These are phyloP conservation scores for Ophiostoma populinum DNA, from an alignment of 2,329 filamentous ascomycete genomes.

Conservation along the genomic window DNA sequence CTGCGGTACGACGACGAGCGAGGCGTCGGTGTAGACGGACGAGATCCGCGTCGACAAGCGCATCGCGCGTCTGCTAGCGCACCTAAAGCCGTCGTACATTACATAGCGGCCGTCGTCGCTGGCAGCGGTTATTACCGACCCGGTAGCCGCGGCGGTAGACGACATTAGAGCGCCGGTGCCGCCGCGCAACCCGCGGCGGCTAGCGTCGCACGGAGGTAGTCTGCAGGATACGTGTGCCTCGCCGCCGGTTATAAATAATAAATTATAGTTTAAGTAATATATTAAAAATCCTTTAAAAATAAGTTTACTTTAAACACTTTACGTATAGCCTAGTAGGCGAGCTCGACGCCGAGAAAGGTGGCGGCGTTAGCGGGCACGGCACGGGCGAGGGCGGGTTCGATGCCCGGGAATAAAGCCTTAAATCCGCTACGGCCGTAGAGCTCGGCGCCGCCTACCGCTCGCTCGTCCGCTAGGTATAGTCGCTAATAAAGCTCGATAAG, in stretches of 20 bases:
- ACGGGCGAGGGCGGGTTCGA: too few species aligned
- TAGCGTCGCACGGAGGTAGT: constrained; percentile 28
- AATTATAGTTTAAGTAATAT: too few species aligned
- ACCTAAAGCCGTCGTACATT: constrained; percentile 66
- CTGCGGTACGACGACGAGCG: constrained; percentile 36
- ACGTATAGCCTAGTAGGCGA: too few species aligned
- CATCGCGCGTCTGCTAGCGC: constrained; percentile 54
- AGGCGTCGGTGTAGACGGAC: constrained; percentile 60
- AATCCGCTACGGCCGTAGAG: too few species aligned
- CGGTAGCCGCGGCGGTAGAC: constrained; percentile 17
- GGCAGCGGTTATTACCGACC: constrained; percentile 13
- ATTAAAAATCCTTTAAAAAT: too few species aligned
- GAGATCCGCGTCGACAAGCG: constrained; percentile 73
- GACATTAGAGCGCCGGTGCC: constrained; percentile 32
- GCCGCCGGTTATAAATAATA: constrained; percentile 23
- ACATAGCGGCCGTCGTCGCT: constrained; percentile 42
- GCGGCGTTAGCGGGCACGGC: too few species aligned
- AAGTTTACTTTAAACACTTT: too few species aligned
- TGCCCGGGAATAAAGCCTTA: too few species aligned
- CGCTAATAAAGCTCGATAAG: too few species aligned
- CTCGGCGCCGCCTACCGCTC: too few species aligned
- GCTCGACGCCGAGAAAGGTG: too few species aligned
- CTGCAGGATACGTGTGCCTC: constrained; percentile 31
- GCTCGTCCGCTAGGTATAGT: too few species aligned
- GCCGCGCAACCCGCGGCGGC: constrained; percentile 41